Percentiles rank a stretch among this genome's conserved stretches.
phyloP scores from a whole-genome alignment of 148 eudicot genomes.

The Rhododendron williamsianum region DNA sequence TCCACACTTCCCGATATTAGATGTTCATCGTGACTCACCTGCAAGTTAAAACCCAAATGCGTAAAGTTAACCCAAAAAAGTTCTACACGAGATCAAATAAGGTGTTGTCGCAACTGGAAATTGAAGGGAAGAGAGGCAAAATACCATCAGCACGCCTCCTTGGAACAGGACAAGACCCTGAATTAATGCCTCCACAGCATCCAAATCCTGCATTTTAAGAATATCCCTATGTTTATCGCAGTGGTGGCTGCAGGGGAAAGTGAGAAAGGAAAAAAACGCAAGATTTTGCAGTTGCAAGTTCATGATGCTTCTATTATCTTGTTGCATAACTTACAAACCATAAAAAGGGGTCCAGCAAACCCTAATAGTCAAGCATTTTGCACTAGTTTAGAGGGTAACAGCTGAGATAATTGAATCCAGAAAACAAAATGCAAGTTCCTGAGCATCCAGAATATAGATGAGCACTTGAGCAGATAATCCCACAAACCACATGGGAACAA shows the following conservation, averaged over 20 bases:
- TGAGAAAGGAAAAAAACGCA: neutral
- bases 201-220: conserved; percentile 66
- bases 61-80: neutral
- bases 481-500: neutral
- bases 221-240: neutral
- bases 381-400: neutral
- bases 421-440: neutral
- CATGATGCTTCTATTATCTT: neutral
- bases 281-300: neutral
- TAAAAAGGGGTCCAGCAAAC: neutral
- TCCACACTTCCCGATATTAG: conserved; percentile 95
- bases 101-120: neutral
- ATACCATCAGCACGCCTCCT: conserved; percentile 99
- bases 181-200: conserved; percentile 97
- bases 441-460: neutral
- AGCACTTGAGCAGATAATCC: neutral
- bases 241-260: neutral
- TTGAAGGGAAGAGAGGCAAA: conserved; percentile 2
- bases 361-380: neutral
- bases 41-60: conserved; percentile 13
- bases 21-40: conserved; percentile 99
- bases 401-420: neutral
- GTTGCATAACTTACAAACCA: neutral
- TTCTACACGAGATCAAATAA: neutral
- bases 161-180: conserved; percentile 98